These are phyloP conservation scores for Panaeolus cyanescens DNA, from an alignment of 768 basidiomycete species.

Conservation along the genomic window DNA sequence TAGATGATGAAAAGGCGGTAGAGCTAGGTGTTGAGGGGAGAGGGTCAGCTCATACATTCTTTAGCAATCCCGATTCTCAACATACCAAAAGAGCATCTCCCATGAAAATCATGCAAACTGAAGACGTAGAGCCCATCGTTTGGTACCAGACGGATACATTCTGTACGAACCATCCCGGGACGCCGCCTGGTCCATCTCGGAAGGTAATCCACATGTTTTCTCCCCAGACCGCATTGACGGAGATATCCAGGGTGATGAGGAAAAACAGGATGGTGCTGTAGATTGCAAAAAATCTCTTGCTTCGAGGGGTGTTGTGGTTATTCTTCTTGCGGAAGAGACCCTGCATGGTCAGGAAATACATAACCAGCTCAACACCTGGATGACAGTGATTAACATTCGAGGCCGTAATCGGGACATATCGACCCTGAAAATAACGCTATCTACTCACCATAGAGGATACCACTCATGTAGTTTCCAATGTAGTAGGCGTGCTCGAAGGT, in stretches of 20 bases:
- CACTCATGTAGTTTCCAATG: slow-evolving; percentile 32
- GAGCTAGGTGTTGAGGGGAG: slow-evolving; percentile 18
- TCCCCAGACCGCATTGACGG: slow-evolving; percentile 32
- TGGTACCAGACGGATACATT: slow-evolving; percentile 33
- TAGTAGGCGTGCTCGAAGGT: slow-evolving; percentile 30
- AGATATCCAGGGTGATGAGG: slow-evolving; percentile 29
- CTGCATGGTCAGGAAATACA: slow-evolving; percentile 27
- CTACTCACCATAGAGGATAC: slow-evolving; percentile 31
- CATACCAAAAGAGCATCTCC: slow-evolving; percentile 32
- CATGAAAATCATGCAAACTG: slow-evolving; percentile 31
- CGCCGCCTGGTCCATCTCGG: slow-evolving; percentile 25
- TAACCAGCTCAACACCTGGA: slow-evolving; percentile 27
- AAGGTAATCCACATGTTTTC: slow-evolving; percentile 34
- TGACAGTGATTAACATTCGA: neutral
- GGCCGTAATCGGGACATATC: neutral
- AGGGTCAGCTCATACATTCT: neutral
- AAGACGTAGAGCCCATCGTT: slow-evolving; percentile 27
- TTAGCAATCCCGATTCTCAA: neutral
- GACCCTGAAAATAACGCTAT: neutral
- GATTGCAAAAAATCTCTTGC: slow-evolving; percentile 24
- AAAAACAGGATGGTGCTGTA: slow-evolving; percentile 27
- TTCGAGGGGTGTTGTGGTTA: slow-evolving; percentile 20
- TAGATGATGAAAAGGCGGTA: slow-evolving; percentile 33
- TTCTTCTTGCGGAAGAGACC: slow-evolving; percentile 18
- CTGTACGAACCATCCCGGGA: slow-evolving; percentile 24